Percentiles rank a stretch among this genome's conserved stretches.
These are phyloP conservation scores for Cladophialophora chaetospira DNA, from an alignment of 2,329 filamentous ascomycete species.

Conservation along the genomic window DNA sequence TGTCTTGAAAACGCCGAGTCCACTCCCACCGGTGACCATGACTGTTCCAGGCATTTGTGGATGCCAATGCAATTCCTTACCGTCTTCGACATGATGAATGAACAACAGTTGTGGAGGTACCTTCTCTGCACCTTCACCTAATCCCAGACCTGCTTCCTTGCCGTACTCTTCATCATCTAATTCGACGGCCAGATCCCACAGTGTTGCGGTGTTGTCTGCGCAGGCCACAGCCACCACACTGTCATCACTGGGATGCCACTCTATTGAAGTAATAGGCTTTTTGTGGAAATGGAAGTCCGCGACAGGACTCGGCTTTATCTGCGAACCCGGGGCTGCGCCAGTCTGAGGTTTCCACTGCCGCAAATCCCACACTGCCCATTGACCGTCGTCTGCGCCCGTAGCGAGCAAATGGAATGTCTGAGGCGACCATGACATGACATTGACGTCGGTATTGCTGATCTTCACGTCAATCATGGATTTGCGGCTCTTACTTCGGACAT, in stretches of 20 bases:
- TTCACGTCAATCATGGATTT: slow-evolving; percentile 85
- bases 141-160: slow-evolving; percentile 69
- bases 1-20: slow-evolving; percentile 79
- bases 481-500: slow-evolving; percentile 85
- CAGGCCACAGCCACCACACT: slow-evolving; percentile 91
- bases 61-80: slow-evolving; percentile 97
- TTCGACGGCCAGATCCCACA: slow-evolving; percentile 97
- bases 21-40: slow-evolving; percentile 84
- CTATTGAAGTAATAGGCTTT: slow-evolving; percentile 91
- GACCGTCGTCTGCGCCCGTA: slow-evolving; percentile 88
- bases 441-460: slow-evolving; percentile 83
- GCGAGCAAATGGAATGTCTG: slow-evolving; percentile 88
- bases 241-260: slow-evolving; percentile 98
- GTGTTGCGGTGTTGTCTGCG: slow-evolving; percentile 88
- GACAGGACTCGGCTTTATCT: slow-evolving; percentile 71
- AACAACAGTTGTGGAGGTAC: slow-evolving; percentile 94
- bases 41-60: slow-evolving; percentile 88
- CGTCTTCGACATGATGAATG: slow-evolving; percentile 92
- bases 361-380: slow-evolving; percentile 95
- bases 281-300: slow-evolving; percentile 94
- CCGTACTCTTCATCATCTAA: slow-evolving; percentile 90
- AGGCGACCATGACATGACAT: slow-evolving; percentile 93
- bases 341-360: slow-evolving; percentile 81
- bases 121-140: slow-evolving; percentile 34
- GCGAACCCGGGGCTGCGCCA: slow-evolving; percentile 48